phyloP scores from a whole-genome alignment of 23 red algal species.

The Chondrus crispus region DNA sequence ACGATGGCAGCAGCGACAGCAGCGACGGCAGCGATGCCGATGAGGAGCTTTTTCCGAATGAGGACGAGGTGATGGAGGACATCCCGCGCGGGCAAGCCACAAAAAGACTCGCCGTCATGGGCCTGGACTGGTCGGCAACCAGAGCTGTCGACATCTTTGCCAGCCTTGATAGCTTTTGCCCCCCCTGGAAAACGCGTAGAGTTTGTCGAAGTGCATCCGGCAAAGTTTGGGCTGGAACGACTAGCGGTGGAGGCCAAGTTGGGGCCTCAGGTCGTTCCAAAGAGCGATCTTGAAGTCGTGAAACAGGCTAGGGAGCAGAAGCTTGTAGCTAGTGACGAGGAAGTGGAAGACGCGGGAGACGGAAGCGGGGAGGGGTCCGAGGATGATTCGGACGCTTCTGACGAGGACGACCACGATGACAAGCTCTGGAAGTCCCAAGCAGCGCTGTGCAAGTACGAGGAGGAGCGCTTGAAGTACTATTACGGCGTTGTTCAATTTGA shows the following conservation, averaged over 20 bases:
- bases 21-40: not conserved
- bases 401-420: slow-evolving; percentile 51
- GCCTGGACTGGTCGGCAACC: slow-evolving; percentile 85
- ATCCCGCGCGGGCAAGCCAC: slow-evolving; percentile 80
- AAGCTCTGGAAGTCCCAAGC: slow-evolving; percentile 19
- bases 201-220: slow-evolving; percentile 72
- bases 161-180: slow-evolving; percentile 63
- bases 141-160: slow-evolving; percentile 84
- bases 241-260: slow-evolving; percentile 53
- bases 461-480: slow-evolving; percentile 76
- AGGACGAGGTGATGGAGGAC: slow-evolving; percentile 20
- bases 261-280: slow-evolving; percentile 57
- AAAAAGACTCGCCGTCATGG: slow-evolving; percentile 71
- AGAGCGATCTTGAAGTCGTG: slow-evolving; percentile 43
- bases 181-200: slow-evolving; percentile 45
- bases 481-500: slow-evolving; percentile 86
- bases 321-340: not conserved
- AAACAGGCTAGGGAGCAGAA: slow-evolving; percentile 2
- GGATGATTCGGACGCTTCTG: not conserved
- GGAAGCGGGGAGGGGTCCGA: not conserved
- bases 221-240: slow-evolving; percentile 76
- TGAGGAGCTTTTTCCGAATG: not conserved
- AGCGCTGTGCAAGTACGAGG: slow-evolving; percentile 80
- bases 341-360: not conserved
- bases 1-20: not conserved